A percentile compares a stretch with the other conserved stretches of the same genome.
phyloP scores from a whole-genome alignment of 495 filamentous ascomycete genomes.

The Trichodelitschia bisporula region DNA sequence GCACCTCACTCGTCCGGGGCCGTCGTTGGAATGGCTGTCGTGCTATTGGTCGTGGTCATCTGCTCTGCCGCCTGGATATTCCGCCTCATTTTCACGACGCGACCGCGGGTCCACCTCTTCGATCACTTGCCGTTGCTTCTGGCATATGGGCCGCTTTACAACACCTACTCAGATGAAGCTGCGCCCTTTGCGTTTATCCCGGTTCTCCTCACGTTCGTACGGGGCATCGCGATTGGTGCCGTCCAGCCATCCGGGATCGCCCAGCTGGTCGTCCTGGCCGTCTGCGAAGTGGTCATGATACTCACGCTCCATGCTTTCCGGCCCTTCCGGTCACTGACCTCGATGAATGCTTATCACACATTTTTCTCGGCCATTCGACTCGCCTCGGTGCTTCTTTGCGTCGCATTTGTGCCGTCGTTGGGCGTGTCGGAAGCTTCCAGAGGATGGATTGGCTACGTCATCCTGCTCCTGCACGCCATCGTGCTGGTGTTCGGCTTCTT shows the following conservation, averaged over 20 bases:
- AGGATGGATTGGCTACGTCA: conserved; percentile 88
- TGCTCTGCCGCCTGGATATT: conserved; percentile 56
- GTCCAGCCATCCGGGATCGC: conserved; percentile 83
- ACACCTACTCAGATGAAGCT: conserved; percentile 80
- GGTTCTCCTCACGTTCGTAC: conserved; percentile 53
- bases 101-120: conserved; percentile 66
- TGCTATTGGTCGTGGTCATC: conserved; percentile 46
- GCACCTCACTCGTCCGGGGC: conserved; percentile 36
- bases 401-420: conserved; percentile 67
- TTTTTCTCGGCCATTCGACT: conserved; percentile 61
- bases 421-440: conserved; percentile 50
- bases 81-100: conserved; percentile 50
- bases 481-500: conserved; percentile 88
- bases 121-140: conserved; percentile 81
- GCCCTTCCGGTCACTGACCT: conserved; percentile 72
- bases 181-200: conserved; percentile 72
- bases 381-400: conserved; percentile 54
- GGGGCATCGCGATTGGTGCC: conserved; percentile 78
- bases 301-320: conserved; percentile 71
- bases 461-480: conserved; percentile 62
- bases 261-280: conserved; percentile 71
- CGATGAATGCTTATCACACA: conserved; percentile 92
- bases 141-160: conserved; percentile 87
- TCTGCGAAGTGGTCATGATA: conserved; percentile 83
- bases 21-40: conserved; percentile 43